Base-by-base conservation (phyloP, 2,329 filamentous ascomycete genomes). In the Scopulariopsis brevicaulis region DNA sequence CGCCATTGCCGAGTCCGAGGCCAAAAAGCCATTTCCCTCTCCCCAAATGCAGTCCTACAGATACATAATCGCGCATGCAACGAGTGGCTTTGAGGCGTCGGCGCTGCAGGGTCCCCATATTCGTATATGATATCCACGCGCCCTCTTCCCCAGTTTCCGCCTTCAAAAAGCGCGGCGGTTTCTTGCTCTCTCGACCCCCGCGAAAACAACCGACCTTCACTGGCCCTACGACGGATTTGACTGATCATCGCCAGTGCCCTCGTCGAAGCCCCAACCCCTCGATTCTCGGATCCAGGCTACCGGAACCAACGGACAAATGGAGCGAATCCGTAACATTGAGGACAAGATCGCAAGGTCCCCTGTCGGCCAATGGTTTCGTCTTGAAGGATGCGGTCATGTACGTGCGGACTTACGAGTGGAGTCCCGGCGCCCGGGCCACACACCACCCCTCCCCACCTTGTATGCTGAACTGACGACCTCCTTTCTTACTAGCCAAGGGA, bases 341-440 rank as follows among this genome's bases (percentile, higher is more conserved):
- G 22, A 10, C 54, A 22, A 15, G 14, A 50, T 88, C 62, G 85
- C 84, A 59, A 73, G 71, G 59, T 83, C 82, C 64, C 69, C 75
- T 22, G 75, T 87, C 59, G 86, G 85, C 60, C 74, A 76, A 62
- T 84, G 82, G 72, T 92, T 92, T 71, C 80, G 81, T 61, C 79
- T 92, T 35, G 87, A 90, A 62, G 85, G 85, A 63, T 87, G 80
- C 53, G 87, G 86, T 65, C 85, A 89, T 77, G 84, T 86, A 48
- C 40, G 37, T 56, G 15, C 37, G 15, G 18, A 46, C 14, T 14
- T n/a, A 14, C 12, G 18, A 43, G 12, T 43, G 12, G 12, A 43
- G 28, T 4, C 37, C 37, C 12, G 4, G 12, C 12, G 37, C 12
- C 18, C 3, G 18, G 37, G 11, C 40, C 40, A 46, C 14, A 15